Evolutionary conservation across 2,329 filamentous ascomycete species (phyloP), one percentile per base, ranked within the genome.

Genomic region (Tolypocladium tundrense): DNA sequence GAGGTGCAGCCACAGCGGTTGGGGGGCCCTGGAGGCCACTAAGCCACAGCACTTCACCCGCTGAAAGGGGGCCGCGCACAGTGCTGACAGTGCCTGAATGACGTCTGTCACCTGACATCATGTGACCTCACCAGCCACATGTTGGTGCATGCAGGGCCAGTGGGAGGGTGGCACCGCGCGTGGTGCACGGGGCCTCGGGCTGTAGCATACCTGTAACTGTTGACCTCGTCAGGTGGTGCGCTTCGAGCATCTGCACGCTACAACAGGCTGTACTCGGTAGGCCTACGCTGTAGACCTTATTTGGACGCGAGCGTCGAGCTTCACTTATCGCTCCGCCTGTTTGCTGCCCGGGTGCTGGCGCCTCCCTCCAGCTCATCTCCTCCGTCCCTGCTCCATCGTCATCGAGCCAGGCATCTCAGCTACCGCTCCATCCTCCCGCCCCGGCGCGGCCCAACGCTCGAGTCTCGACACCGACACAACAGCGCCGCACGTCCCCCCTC

Each of bases 51-150:
- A 14, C 31, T 21, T 33, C 31, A 52, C 48, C 48, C 31, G 19
- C 31, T 52, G 48, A 7, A 52, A 11, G 10, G 48, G 31, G 48
- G 31, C 9, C 1, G 1, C 39, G 16, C 37, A 27, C 21, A 40
- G n/a, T 7, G 8, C 31, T 5, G 16, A 45, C 9, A 8, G 2
- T 41, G 19, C 1, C 9, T 39, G 43, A 8, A 40, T 56, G 43
- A 51, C 57, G 54, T 57, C 33, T 39, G 35, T 63, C 61, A 66
- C 63, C 58, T 60, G 59, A 65, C 54, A 61, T 68, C 66, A 69
- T 65, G 68, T 68, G 70, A 67, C 52, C 53, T 58, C 63, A 70
- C 69, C 62, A 57, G 69, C 69, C 69, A 68, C 66, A 65, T 3
- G 35, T 21, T 16, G 14, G 24, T 11, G 31, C 31, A 33, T 45